A percentile compares a stretch with the other conserved stretches of the same genome.
phyloP scores from a whole-genome alignment of 139 green algal genomes.

The Micractinium sp. region DNA sequence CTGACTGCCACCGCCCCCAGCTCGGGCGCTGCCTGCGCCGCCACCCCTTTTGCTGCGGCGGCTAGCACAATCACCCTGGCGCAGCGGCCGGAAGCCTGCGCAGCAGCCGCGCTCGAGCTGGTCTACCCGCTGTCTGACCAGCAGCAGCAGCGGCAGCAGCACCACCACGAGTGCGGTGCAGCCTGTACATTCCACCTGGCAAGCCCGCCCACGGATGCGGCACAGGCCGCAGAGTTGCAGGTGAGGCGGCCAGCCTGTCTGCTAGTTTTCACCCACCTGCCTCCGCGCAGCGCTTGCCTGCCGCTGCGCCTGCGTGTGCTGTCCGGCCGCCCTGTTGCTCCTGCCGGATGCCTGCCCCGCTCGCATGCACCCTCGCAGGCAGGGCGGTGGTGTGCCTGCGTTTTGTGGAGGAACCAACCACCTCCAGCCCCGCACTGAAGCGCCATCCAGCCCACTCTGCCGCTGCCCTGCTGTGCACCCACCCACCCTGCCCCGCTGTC shows the following conservation, averaged over 20 bases:
- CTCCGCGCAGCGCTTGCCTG: too few relatives aligned
- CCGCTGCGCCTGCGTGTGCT: too few relatives aligned
- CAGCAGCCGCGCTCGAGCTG: background rate
- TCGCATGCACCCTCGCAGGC: too few relatives aligned
- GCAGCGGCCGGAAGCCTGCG: background rate
- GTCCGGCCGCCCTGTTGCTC: too few relatives aligned
- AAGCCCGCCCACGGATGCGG: background rate
- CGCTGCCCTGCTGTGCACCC: background rate
- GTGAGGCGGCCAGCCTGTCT: too few relatives aligned
- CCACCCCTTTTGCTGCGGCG: background rate
- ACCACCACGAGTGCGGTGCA: background rate
- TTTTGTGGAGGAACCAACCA: background rate
- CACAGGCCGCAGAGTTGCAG: background rate
- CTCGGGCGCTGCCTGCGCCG: background rate
- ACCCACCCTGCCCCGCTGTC: too few relatives aligned
- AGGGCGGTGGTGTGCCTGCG: background rate
- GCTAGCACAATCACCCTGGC: background rate
- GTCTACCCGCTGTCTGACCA: too few relatives aligned
- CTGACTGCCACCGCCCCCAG: background rate
- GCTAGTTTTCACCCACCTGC: too few relatives aligned
- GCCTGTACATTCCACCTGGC: constrained; percentile 14
- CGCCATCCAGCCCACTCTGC: background rate
- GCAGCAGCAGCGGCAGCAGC: background rate
- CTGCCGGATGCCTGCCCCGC: background rate
- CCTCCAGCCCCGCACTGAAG: too few relatives aligned